Evolutionary conservation across 2,329 filamentous ascomycete species (phyloP).

Genomic region (Hypoxylon sp.): DNA sequence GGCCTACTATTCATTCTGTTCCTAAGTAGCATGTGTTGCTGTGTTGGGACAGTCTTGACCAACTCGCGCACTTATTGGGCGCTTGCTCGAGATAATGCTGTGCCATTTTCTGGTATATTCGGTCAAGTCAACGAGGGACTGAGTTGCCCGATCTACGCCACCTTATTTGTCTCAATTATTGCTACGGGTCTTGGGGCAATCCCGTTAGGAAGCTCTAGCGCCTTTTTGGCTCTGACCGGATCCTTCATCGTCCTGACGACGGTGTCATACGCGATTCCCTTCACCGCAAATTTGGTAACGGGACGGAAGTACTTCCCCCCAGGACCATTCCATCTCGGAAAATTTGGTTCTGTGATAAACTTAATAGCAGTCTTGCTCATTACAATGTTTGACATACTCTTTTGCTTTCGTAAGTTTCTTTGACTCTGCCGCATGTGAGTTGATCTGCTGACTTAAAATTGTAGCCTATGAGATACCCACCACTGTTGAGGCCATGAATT

Average conservation of each 20-base stretch:
- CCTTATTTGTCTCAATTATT: constrained; percentile 66
- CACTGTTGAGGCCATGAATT: constrained; percentile 63
- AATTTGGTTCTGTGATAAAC: constrained; percentile 66
- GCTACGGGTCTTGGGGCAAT: constrained; percentile 70
- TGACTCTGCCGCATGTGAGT: neutral
- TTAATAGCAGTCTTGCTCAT: constrained; percentile 66
- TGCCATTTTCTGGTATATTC: constrained; percentile 69
- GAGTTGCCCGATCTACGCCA: constrained; percentile 72
- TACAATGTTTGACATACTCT: constrained; percentile 69
- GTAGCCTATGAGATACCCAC: constrained; percentile 61
- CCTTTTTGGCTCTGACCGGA: constrained; percentile 70
- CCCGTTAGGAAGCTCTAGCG: constrained; percentile 67
- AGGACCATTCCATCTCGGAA: constrained; percentile 69
- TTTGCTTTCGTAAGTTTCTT: constrained; percentile 68
- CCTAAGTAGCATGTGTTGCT: constrained; percentile 64
- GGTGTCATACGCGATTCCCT: constrained; percentile 66
- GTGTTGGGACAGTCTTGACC: constrained; percentile 67
- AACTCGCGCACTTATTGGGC: constrained; percentile 64
- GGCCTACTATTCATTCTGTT: constrained; percentile 71
- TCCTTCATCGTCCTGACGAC: constrained; percentile 71
- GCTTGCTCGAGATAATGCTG: constrained; percentile 72
- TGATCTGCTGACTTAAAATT: constrained; percentile 19
- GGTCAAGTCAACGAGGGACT: constrained; percentile 66
- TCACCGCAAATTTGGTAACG: constrained; percentile 66
- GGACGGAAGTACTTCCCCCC: constrained; percentile 65